A percentile compares a stretch with the other conserved stretches of the same genome.
These are phyloP conservation scores for Jacaranda mimosifolia DNA, from an alignment of 257 asterid species.

Conservation along the genomic window DNA sequence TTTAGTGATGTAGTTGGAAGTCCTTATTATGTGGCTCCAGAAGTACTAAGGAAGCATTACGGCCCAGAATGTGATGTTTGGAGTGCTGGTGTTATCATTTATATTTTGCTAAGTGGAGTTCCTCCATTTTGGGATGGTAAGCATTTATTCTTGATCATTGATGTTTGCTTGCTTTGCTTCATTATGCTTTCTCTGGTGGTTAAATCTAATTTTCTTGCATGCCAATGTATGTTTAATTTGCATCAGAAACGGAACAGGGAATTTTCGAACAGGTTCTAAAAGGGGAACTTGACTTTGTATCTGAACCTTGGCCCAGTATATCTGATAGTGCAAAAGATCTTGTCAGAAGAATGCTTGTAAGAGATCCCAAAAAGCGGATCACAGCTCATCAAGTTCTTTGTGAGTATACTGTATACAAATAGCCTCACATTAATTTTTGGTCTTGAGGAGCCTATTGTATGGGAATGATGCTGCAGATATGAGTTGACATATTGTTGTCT, in stretches of 20 bases:
- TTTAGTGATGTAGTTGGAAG: slow-evolving; percentile 74
- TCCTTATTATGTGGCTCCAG: slow-evolving; percentile 85
- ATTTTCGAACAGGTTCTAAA: slow-evolving; percentile 67
- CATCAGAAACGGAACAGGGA: slow-evolving; percentile 72
- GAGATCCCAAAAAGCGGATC: slow-evolving; percentile 69
- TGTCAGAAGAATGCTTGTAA: slow-evolving; percentile 65
- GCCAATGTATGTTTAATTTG: slow-evolving; percentile 28
- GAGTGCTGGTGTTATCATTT: slow-evolving; percentile 83
- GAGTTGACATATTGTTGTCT: slow-evolving; percentile 6
- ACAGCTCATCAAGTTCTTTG: slow-evolving; percentile 85
- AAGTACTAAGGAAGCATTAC: slow-evolving; percentile 66
- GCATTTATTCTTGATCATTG: slow-evolving; percentile 7
- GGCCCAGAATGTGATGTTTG: slow-evolving; percentile 77
- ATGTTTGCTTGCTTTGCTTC: neutral
- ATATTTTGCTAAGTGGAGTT: slow-evolving; percentile 30
- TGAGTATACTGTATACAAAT: slow-evolving; percentile 49
- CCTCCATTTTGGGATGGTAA: slow-evolving; percentile 89
- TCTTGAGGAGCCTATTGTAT: slow-evolving; percentile 3
- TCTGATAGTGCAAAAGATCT: slow-evolving; percentile 83
- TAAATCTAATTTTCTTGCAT: slow-evolving; percentile 6
- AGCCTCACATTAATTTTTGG: neutral
- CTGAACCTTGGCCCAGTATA: slow-evolving; percentile 83
- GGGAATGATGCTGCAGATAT: neutral
- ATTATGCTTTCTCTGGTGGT: slow-evolving; percentile 16
- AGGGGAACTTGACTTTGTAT: slow-evolving; percentile 71